Conservation (phyloP, 768 basidiomycete genomes). For the Tylopilus sp. region DNA sequence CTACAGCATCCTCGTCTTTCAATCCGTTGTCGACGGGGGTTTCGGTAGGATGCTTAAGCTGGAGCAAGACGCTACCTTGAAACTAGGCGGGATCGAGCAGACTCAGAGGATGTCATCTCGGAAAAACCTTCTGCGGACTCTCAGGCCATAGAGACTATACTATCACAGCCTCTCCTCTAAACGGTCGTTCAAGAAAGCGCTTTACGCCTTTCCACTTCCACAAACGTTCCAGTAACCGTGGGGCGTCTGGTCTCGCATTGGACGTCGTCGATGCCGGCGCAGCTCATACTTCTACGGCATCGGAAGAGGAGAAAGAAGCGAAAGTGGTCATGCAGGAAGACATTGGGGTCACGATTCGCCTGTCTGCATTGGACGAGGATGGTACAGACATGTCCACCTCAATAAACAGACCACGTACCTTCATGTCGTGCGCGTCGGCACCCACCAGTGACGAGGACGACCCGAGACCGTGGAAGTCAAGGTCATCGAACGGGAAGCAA, state of each 20-base stretch:
- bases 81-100: slow-evolving; percentile 70
- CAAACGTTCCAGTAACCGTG: slow-evolving; percentile 47
- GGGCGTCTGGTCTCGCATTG: slow-evolving; percentile 69
- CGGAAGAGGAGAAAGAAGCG: slow-evolving; percentile 41
- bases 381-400: slow-evolving; percentile 61
- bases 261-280: slow-evolving; percentile 72
- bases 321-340: slow-evolving; percentile 56
- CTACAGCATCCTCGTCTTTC: slow-evolving; percentile 36
- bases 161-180: slow-evolving; percentile 13
- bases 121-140: slow-evolving; percentile 12
- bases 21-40: slow-evolving; percentile 69
- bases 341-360: slow-evolving; percentile 74
- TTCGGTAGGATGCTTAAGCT: slow-evolving; percentile 73
- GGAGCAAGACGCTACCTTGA: slow-evolving; percentile 77
- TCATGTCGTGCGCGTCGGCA: slow-evolving; percentile 72
- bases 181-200: slow-evolving; percentile 42
- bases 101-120: not conserved
- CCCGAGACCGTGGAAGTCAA: slow-evolving; percentile 83
- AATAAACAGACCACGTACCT: slow-evolving; percentile 92
- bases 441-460: slow-evolving; percentile 47
- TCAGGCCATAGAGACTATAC: slow-evolving; percentile 10
- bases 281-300: slow-evolving; percentile 25
- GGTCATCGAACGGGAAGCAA: slow-evolving; percentile 90
- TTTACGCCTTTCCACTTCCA: slow-evolving; percentile 73
- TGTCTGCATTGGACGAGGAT: slow-evolving; percentile 78